These are phyloP conservation scores for Luzula sylvatica DNA, from an alignment of 176 grass and related monocot genomes.

Conservation along the genomic window DNA sequence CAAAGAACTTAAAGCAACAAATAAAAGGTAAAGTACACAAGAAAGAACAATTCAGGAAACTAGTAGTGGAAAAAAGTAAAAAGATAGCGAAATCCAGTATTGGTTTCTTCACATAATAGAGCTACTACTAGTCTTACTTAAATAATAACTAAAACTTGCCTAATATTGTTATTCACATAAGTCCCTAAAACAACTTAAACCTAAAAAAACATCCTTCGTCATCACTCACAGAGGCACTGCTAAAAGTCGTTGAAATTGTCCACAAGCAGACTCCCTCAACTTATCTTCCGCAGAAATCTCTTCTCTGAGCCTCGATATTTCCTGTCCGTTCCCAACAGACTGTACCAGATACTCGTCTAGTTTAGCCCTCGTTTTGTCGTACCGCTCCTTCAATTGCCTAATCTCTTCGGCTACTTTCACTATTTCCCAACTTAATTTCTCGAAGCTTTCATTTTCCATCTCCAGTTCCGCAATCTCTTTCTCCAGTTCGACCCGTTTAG, in stretches of 20 bases:
- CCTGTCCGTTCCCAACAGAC: conserved; percentile 14
- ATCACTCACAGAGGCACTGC: too few species aligned
- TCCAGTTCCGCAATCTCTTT: conserved; percentile 2
- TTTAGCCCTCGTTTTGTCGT: neutral
- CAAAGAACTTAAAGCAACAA: too few species aligned
- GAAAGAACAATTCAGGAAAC: too few species aligned
- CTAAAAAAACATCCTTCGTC: too few species aligned
- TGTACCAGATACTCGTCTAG: conserved; percentile 1
- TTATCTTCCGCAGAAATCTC: conserved; percentile 9
- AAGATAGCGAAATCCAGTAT: too few species aligned
- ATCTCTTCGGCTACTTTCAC: conserved; percentile 3
- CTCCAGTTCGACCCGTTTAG: neutral
- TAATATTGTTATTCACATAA: too few species aligned
- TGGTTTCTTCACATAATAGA: too few species aligned
- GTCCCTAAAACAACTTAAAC: too few species aligned
- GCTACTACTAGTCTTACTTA: too few species aligned
- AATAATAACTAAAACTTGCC: too few species aligned
- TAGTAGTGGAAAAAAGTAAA: too few species aligned
- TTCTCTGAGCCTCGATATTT: conserved; percentile 17
- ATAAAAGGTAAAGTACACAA: too few species aligned
- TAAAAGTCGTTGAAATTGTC: conserved; percentile 8
- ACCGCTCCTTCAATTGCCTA: conserved; percentile 3
- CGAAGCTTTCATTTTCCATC: neutral
- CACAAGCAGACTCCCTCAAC: neutral
- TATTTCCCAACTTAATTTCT: neutral